Percentiles rank a stretch among this genome's conserved stretches.
Evolutionary conservation across 2,329 filamentous ascomycete genomes (phyloP).

Genomic region (Pleurostoma richardsiae): DNA sequence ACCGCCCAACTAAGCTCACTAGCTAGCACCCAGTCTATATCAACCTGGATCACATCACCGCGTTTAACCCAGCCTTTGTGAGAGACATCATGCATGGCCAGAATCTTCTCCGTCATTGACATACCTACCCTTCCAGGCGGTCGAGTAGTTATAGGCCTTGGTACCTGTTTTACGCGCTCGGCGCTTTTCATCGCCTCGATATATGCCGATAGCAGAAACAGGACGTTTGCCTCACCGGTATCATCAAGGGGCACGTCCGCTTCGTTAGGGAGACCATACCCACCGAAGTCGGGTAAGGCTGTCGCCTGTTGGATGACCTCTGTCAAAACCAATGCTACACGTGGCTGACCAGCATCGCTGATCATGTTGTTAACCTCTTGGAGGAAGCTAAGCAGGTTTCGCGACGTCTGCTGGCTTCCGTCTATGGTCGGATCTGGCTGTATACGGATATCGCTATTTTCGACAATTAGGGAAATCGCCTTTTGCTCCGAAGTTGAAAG

Average conservation of each 20-base stretch:
- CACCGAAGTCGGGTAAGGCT: neutral
- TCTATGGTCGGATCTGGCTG: too few species aligned
- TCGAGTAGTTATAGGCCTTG: slow-evolving; percentile 4
- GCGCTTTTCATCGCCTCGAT: slow-evolving; percentile 21
- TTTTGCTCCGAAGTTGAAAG: too few species aligned
- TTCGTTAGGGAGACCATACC: neutral
- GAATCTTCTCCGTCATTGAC: slow-evolving; percentile 38
- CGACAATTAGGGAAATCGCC: too few species aligned
- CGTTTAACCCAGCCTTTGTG: slow-evolving; percentile 24
- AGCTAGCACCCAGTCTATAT: slow-evolving; percentile 40
- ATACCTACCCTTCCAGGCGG: slow-evolving; percentile 22
- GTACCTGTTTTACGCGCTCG: slow-evolving; percentile 9
- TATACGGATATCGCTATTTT: too few species aligned
- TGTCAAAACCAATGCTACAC: too few species aligned
- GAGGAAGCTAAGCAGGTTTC: too few species aligned
- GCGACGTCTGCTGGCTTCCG: too few species aligned
- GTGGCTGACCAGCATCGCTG: too few species aligned
- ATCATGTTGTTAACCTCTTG: too few species aligned
- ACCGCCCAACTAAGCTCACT: slow-evolving; percentile 34
- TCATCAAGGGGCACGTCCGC: neutral
- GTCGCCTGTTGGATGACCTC: too few species aligned
- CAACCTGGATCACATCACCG: slow-evolving; percentile 34
- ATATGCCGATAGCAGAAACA: neutral
- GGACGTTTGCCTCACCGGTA: neutral
- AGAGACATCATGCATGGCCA: slow-evolving; percentile 33